Conservation (phyloP, 371 early-diverging fungal species). For the Zychaea mexicana region DNA sequence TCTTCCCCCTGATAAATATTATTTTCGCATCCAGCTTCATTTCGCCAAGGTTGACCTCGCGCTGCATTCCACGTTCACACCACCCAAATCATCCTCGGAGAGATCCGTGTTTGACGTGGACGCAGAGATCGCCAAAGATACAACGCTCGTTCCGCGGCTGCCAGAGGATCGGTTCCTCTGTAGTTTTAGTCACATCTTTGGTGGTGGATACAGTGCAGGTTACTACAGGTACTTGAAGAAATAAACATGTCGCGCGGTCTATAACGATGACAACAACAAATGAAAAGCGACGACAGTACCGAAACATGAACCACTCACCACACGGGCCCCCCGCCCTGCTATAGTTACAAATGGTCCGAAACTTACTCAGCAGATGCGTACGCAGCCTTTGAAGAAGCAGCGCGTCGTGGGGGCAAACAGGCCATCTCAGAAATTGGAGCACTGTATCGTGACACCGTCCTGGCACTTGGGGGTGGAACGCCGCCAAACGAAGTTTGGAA, state of each 20-base stretch:
- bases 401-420: conserved; percentile 27
- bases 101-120: conserved; percentile 62
- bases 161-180: conserved; percentile 64
- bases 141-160: conserved; percentile 51
- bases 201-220: conserved; percentile 66
- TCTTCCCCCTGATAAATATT: background rate
- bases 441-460: conserved; percentile 63
- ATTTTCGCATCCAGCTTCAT: conserved; percentile 39
- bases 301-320: background rate
- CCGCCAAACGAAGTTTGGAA: conserved; percentile 63
- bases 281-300: background rate
- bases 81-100: conserved; percentile 26
- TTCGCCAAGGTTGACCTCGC: conserved; percentile 63
- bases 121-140: conserved; percentile 53
- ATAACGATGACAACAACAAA: too few species aligned
- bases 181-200: conserved; percentile 69
- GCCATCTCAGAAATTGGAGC: conserved; percentile 46
- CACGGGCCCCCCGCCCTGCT: too few species aligned
- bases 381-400: conserved; percentile 65
- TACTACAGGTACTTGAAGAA: conserved; percentile 52
- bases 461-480: conserved; percentile 69
- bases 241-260: too few species aligned
- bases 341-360: conserved; percentile 71
- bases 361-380: conserved; percentile 73
- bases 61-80: conserved; percentile 55